Conservation (phyloP, 225 moss, liverwort and hornwort genomes). For the Bryoerythrophyllum caledonicum region DNA sequence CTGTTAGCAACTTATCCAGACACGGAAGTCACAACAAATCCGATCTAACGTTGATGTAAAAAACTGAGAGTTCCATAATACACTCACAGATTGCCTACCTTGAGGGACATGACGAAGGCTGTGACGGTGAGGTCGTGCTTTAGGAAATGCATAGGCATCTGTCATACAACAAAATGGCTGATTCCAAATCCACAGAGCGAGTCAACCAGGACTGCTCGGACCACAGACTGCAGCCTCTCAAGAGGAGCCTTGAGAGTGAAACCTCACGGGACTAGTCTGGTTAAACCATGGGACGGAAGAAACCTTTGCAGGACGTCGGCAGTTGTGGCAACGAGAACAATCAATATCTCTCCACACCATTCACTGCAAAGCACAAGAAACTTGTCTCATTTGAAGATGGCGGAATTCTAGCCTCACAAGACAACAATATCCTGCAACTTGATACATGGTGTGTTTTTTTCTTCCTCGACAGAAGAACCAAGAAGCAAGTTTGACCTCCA, state of each 20-base stretch:
- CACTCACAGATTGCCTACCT: conserved; percentile 50
- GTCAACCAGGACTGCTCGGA: conserved; percentile 72
- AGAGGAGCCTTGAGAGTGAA: conserved; percentile 73
- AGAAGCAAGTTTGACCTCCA: conserved; percentile 41
- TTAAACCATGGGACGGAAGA: conserved; percentile 75
- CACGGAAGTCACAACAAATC: no score
- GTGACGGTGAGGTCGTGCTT: conserved; percentile 83
- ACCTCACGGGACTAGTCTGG: conserved; percentile 66
- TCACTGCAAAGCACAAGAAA: conserved; percentile 62
- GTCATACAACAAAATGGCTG: conserved; percentile 59
- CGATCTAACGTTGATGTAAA: no score
- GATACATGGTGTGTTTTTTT: neutral
- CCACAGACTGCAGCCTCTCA: conserved; percentile 66
- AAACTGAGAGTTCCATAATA: neutral
- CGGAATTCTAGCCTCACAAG: neutral
- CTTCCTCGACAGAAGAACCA: neutral
- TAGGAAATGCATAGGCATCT: conserved; percentile 62
- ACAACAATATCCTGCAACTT: neutral
- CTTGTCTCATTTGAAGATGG: neutral
- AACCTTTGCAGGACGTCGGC: conserved; percentile 67
- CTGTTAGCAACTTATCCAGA: no score
- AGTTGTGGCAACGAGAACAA: conserved; percentile 82
- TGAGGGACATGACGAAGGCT: conserved; percentile 77
- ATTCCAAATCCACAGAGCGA: conserved; percentile 87
- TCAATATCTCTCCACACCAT: conserved; percentile 77